These are phyloP conservation scores for Diaporthe sp. DNA, from an alignment of 2,329 filamentous ascomycete genomes.

Conservation along the genomic window DNA sequence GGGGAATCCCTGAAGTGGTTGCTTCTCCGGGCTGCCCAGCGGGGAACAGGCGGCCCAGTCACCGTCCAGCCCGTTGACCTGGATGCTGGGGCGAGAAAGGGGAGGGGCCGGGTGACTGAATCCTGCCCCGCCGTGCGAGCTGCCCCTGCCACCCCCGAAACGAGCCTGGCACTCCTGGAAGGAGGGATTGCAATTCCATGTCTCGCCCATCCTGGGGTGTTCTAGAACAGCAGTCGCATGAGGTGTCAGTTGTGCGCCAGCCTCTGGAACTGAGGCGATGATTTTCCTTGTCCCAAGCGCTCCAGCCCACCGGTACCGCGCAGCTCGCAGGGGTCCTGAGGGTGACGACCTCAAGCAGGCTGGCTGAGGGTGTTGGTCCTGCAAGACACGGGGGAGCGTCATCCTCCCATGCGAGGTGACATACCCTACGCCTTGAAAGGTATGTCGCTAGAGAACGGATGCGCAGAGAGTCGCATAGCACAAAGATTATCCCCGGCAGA, in stretches of 20 bases:
- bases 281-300: conserved; percentile 14
- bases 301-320: conserved; percentile 18
- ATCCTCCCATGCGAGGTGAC: not conserved
- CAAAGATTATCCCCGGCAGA: not conserved
- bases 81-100: not conserved
- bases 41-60: conserved; percentile 19
- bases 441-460: not conserved
- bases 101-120: not conserved
- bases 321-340: not conserved
- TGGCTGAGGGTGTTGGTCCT: not conserved
- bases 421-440: not conserved
- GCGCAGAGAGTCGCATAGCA: not conserved
- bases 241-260: conserved; percentile 13
- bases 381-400: not conserved
- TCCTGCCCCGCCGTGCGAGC: not conserved
- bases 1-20: conserved; percentile 23
- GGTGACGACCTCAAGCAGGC: not conserved
- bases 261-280: conserved; percentile 12
- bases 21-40: conserved; percentile 15
- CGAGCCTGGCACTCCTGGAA: not conserved
- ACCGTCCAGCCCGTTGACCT: not conserved
- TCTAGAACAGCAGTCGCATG: conserved; percentile 26
- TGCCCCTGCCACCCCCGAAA: conserved; percentile 3
- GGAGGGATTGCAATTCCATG: not conserved
- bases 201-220: not conserved